Evolutionary conservation across 2,329 filamentous ascomycete genomes (phyloP), one percentile per base, ranked within the genome.

Genomic region (Fusarium paranaense): DNA sequence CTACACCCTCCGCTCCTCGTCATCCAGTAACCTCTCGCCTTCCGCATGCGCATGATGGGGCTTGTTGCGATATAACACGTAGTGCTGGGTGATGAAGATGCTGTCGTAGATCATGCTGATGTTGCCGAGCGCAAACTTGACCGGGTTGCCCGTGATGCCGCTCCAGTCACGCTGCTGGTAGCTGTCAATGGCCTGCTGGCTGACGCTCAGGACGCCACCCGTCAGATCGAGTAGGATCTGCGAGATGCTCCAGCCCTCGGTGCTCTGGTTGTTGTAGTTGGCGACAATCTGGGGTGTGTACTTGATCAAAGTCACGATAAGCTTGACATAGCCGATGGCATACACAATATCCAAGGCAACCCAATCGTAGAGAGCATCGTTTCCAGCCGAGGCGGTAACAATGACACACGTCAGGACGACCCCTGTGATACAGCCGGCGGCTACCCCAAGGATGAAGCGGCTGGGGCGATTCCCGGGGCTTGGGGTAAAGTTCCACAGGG

Each of bases 1-100:
- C 60, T 79, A 74, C 58, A 62, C 64, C 69, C 74, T 75, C 47
- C 79, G 73, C 72, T 81, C 78, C 57, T 81, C 79, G 6, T 79
- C 80, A 5, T 62, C 62, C 22, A 84, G 68, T 69, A 83, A 63
- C 1, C 80, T 71, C 60, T 79, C 76, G 11, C 56, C 68, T 54
- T 81, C 79, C 8, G 70, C 70, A 22, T 73, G 70, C 57, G 52
- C 27, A 61, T 61, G 32, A 45, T 63, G 47, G 9, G 66, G 62
- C 27, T 69, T 65, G 22, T 69, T 65, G 22, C 80, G 78, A 66
- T 98, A 98, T 22, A 98, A 82, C 38, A 95, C 85, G 78, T 95
- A 98, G 83, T 98, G 97, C 84, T 99, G 97, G 6, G 89, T 79
- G 61, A 98, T 92, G 80, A 98, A 98, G 58, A 98, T 86, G 35